Evolutionary conservation across 2,329 filamentous ascomycete genomes (phyloP), one percentile per base, ranked within the genome.

Genomic region (Pyrenophora tritici-repentis): DNA sequence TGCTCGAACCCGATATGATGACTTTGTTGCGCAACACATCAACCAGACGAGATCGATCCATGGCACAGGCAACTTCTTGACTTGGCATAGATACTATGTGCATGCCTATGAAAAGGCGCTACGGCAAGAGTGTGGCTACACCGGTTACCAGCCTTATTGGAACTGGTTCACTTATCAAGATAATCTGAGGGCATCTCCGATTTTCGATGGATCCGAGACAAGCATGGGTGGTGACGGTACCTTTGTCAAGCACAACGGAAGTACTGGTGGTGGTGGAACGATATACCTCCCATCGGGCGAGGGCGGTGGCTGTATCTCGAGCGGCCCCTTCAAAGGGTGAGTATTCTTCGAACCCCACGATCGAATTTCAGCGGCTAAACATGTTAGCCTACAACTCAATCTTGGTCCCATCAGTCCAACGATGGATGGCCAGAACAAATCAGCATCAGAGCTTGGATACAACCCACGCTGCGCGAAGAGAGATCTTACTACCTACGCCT

Each of bases 141-240:
- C 50, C 2, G 61, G 59, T 29, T 60, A 62, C 33, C 66, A 71
- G 24, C 75, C 75, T 2, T 82, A 81, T 67, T 79, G 78, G 72
- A 79, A 83, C 64, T 83, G 79, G 78, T 49, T 56, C 20, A 48
- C 45, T 13, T 44, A 55, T 24, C 53, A 56, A 17, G 49, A 61
- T 3, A 42, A 64, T 55, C 74, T 76, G 1, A 59, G 68, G 4
- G 51, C 46, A 4, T 61, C 55, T 3, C 63, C 64, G 2, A 47
- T 68, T 13, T 66, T 68, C 12, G 62, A 68, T 35, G 65, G 65
- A 14, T 59, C 51, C 17, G 53, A 50, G 2, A 61, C 59, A 10
- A 79, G 75, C 45, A 67, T 83, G 47, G 54, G 59, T 31, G 61
- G 63, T 3, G 59, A 65, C 24, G 66, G 66, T 4, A 41, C 42